phyloP scores from a whole-genome alignment of 2,329 filamentous ascomycete species.

The Aureobasidium sp. region DNA sequence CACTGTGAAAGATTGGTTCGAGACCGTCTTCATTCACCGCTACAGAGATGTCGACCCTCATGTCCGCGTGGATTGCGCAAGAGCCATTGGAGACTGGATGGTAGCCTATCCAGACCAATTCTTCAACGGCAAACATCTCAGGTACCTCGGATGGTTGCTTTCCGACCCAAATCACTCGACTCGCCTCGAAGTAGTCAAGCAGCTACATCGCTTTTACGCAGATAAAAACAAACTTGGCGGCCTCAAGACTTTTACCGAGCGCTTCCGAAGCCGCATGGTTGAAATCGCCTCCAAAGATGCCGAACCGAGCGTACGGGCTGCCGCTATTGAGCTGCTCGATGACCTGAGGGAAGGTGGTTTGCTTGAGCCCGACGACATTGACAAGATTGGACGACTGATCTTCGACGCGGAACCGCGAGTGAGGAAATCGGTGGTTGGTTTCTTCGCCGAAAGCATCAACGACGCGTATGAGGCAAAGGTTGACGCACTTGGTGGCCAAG shows the following conservation, averaged over 20 bases:
- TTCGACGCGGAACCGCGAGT: slow-evolving; percentile 81
- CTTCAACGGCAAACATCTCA: slow-evolving; percentile 80
- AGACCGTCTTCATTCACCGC: slow-evolving; percentile 87
- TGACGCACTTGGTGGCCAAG: slow-evolving; percentile 75
- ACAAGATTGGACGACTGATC: slow-evolving; percentile 75
- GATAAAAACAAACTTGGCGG: slow-evolving; percentile 66
- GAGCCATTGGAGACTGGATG: slow-evolving; percentile 84
- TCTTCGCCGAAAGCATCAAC: slow-evolving; percentile 81
- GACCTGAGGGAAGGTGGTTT: slow-evolving; percentile 73
- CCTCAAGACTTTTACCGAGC: slow-evolving; percentile 84
- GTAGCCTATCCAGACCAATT: slow-evolving; percentile 74
- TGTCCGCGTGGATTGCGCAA: slow-evolving; percentile 81
- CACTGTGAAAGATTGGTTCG: slow-evolving; percentile 76
- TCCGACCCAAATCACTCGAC: slow-evolving; percentile 70
- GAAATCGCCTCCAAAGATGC: slow-evolving; percentile 87
- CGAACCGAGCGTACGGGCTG: slow-evolving; percentile 69
- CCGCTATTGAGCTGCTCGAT: slow-evolving; percentile 73
- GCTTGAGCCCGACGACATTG: slow-evolving; percentile 84
- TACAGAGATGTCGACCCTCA: slow-evolving; percentile 89
- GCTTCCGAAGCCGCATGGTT: slow-evolving; percentile 76
- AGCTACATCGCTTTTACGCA: slow-evolving; percentile 70
- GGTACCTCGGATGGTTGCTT: slow-evolving; percentile 92
- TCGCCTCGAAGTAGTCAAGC: slow-evolving; percentile 76
- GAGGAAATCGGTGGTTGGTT: slow-evolving; percentile 78
- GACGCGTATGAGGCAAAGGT: slow-evolving; percentile 71